Evolutionary conservation across 345 rosid genomes (phyloP).

Genomic region (Eucalyptus paniculata): DNA sequence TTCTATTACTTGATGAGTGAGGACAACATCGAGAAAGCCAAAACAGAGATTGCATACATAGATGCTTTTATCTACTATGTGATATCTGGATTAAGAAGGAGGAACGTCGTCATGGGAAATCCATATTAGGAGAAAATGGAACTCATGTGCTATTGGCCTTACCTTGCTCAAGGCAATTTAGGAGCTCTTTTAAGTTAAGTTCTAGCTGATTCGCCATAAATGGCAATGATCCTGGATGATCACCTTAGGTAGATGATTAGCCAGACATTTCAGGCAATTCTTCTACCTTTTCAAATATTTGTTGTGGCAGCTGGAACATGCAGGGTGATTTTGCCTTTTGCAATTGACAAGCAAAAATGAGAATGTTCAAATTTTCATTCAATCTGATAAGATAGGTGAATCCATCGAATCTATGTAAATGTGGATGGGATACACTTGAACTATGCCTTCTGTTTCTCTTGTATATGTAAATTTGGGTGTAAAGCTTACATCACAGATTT

Average conservation of each 20-base stretch:
- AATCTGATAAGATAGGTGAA: not conserved
- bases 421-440: not conserved
- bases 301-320: not conserved
- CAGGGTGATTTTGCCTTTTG: not conserved
- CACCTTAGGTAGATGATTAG: not conserved
- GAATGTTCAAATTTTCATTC: not conserved
- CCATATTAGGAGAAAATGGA: not conserved
- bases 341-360: not conserved
- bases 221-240: not conserved
- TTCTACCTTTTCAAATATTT: not conserved
- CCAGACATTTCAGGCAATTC: not conserved
- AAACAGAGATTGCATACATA: not conserved
- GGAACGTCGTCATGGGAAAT: not conserved
- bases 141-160: not conserved
- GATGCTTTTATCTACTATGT: not conserved
- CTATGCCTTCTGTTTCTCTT: not conserved
- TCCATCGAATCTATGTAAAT: not conserved
- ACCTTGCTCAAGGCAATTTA: not conserved
- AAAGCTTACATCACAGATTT: not conserved
- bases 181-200: not conserved
- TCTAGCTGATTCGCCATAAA: not conserved
- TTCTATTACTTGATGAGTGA: not conserved
- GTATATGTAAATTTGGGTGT: not conserved
- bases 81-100: not conserved
- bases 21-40: not conserved